These are phyloP conservation scores for Clarireedia hainanense DNA, from an alignment of 2,329 filamentous ascomycete species.

Conservation along the genomic window DNA sequence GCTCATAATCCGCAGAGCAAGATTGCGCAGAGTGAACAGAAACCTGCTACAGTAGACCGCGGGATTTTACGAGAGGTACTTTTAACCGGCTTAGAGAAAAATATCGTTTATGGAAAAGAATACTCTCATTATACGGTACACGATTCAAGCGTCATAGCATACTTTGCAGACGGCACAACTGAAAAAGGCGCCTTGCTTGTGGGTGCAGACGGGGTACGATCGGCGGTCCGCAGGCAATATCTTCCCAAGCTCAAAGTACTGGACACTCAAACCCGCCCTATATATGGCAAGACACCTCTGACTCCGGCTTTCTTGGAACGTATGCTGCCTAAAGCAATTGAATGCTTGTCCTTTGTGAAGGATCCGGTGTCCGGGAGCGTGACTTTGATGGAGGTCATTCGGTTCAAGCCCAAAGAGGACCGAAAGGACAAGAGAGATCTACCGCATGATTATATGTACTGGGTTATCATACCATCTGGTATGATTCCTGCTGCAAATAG, in stretches of 20 bases:
- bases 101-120: slow-evolving; percentile 29
- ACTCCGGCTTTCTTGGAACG: slow-evolving; percentile 19
- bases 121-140: slow-evolving; percentile 18
- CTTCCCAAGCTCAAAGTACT: slow-evolving; percentile 30
- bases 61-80: slow-evolving; percentile 30
- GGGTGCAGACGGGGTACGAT: slow-evolving; percentile 34
- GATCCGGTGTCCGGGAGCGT: slow-evolving; percentile 10
- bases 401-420: slow-evolving; percentile 16
- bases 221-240: slow-evolving; percentile 31
- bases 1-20: not conserved
- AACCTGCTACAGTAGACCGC: slow-evolving; percentile 27
- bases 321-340: slow-evolving; percentile 14
- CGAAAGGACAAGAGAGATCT: slow-evolving; percentile 7
- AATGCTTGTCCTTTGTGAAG: slow-evolving; percentile 22
- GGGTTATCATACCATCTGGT: slow-evolving; percentile 24
- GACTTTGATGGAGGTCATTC: slow-evolving; percentile 13
- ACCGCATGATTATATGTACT: slow-evolving; percentile 30
- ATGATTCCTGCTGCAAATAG: not conserved
- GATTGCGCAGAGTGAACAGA: slow-evolving; percentile 4
- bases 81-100: slow-evolving; percentile 25
- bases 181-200: slow-evolving; percentile 31
- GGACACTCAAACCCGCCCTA: slow-evolving; percentile 32
- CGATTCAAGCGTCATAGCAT: slow-evolving; percentile 18
- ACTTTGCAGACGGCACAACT: slow-evolving; percentile 30
- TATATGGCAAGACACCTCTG: slow-evolving; percentile 35